A percentile compares a stretch with the other conserved stretches of the same genome.
Conservation (phyloP, 441 rosid species). For the Melastoma candidum region DNA sequence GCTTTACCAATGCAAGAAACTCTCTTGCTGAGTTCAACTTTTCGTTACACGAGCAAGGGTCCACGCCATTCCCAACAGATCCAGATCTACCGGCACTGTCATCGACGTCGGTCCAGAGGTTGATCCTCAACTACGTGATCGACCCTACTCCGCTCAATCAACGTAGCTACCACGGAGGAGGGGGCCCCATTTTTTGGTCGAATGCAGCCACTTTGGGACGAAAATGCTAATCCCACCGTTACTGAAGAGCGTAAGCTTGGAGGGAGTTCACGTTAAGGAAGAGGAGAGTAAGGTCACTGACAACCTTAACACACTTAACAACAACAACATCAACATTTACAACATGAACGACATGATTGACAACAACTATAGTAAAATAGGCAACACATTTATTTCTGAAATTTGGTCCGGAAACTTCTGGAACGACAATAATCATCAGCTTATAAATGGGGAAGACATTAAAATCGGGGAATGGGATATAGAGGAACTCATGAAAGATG, state of each 20-base stretch:
- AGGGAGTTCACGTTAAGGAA: constrained; percentile 24
- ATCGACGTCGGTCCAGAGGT: constrained; percentile 25
- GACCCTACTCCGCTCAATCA: constrained; percentile 26
- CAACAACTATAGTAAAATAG: constrained; percentile 11
- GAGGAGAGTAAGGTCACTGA: constrained; percentile 13
- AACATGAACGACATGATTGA: too few relatives aligned
- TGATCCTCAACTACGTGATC: constrained; percentile 26
- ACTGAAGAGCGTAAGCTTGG: constrained; percentile 36
- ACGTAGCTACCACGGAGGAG: constrained; percentile 1
- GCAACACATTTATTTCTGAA: constrained; percentile 2
- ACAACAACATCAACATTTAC: neutral
- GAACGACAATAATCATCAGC: constrained; percentile 2
- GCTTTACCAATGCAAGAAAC: too few relatives aligned
- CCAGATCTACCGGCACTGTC: too few relatives aligned
- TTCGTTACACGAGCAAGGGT: too few relatives aligned
- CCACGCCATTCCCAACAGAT: too few relatives aligned
- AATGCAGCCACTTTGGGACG: constrained; percentile 8
- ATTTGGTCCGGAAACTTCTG: constrained; percentile 26
- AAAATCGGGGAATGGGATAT: constrained; percentile 66
- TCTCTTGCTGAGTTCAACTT: constrained; percentile 23
- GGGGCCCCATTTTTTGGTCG: constrained; percentile 2
- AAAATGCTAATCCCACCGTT: constrained; percentile 20
- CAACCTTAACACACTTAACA: constrained; percentile 10
- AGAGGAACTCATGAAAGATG: constrained; percentile 74
- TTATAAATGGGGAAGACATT: constrained; percentile 33